Evolutionary conservation across 192 early-diverging fungal genomes (phyloP).

Genomic region (Podila minutissima): DNA sequence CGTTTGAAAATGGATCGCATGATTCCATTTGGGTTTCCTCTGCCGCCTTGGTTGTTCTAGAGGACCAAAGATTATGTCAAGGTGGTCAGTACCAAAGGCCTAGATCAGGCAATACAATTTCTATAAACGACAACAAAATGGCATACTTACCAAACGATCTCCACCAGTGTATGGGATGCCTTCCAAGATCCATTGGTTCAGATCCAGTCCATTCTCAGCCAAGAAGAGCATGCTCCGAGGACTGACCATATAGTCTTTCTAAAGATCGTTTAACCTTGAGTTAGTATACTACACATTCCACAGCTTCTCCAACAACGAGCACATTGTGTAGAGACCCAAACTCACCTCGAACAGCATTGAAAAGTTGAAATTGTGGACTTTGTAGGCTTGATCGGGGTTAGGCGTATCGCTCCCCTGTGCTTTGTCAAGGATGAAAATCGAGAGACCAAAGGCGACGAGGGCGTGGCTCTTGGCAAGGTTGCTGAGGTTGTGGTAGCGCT

Average conservation of each 20-base stretch:
- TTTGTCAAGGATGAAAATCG: conserved; percentile 61
- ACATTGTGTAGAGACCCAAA: background rate
- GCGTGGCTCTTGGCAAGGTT: conserved; percentile 80
- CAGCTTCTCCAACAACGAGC: background rate
- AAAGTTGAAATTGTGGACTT: conserved; percentile 73
- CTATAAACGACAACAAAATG: background rate
- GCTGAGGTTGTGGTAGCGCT: conserved; percentile 80
- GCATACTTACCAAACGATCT: conserved; percentile 41
- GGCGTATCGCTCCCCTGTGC: background rate
- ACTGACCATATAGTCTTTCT: conserved; percentile 73
- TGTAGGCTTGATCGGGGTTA: conserved; percentile 16
- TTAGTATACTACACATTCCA: background rate
- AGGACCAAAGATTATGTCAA: background rate
- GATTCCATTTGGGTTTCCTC: conserved; percentile 45
- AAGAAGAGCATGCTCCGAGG: conserved; percentile 82
- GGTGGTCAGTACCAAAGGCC: background rate
- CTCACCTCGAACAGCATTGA: conserved; percentile 53
- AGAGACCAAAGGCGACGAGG: conserved; percentile 86
- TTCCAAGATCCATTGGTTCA: conserved; percentile 75
- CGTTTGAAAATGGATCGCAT: conserved; percentile 68
- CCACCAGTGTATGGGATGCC: conserved; percentile 86
- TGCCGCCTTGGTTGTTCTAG: conserved; percentile 53
- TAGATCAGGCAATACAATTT: background rate
- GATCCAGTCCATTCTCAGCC: conserved; percentile 87
- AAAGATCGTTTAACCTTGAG: conserved; percentile 4